Percentiles rank a stretch among this genome's conserved stretches.
phyloP scores from a whole-genome alignment of 1,284 basidiomycete species.

The Cryptococcus amylolentus region DNA sequence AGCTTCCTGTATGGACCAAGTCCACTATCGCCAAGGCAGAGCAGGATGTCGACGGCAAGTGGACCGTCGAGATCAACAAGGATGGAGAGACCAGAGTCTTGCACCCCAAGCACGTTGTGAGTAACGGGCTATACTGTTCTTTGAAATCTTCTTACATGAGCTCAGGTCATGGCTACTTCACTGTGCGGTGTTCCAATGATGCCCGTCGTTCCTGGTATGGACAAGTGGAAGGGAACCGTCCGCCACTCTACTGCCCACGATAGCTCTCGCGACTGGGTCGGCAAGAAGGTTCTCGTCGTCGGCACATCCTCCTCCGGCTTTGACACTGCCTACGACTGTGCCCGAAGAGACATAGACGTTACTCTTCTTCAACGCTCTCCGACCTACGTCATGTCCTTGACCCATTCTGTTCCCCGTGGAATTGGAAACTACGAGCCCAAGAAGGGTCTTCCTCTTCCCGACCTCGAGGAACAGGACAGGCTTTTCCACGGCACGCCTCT shows the following conservation, averaged over 20 bases:
- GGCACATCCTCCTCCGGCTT: slow-evolving; percentile 61
- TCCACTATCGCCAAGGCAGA: slow-evolving; percentile 51
- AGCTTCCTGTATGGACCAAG: slow-evolving; percentile 45
- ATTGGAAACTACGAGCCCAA: slow-evolving; percentile 37
- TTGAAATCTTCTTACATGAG: not conserved
- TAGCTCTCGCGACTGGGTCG: slow-evolving; percentile 53
- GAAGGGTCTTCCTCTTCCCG: slow-evolving; percentile 48
- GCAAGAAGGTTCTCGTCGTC: slow-evolving; percentile 61
- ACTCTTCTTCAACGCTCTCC: slow-evolving; percentile 62
- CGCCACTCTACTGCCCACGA: slow-evolving; percentile 59
- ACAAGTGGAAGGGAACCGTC: slow-evolving; percentile 55
- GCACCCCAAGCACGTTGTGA: slow-evolving; percentile 46
- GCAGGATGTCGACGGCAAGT: slow-evolving; percentile 53
- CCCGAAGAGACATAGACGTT: slow-evolving; percentile 55
- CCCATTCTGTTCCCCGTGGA: slow-evolving; percentile 52
- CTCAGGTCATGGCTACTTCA: slow-evolving; percentile 33
- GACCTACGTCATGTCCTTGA: slow-evolving; percentile 58
- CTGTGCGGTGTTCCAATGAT: slow-evolving; percentile 22
- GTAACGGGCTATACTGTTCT: not conserved
- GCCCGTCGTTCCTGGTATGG: slow-evolving; percentile 34
- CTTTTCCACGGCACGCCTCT: slow-evolving; percentile 52
- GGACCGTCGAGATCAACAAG: slow-evolving; percentile 56
- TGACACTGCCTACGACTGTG: slow-evolving; percentile 52
- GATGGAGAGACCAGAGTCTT: slow-evolving; percentile 52
- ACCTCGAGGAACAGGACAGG: slow-evolving; percentile 50